phyloP scores from a whole-genome alignment of 2,329 filamentous ascomycete species.

The Didymella lethalis region DNA sequence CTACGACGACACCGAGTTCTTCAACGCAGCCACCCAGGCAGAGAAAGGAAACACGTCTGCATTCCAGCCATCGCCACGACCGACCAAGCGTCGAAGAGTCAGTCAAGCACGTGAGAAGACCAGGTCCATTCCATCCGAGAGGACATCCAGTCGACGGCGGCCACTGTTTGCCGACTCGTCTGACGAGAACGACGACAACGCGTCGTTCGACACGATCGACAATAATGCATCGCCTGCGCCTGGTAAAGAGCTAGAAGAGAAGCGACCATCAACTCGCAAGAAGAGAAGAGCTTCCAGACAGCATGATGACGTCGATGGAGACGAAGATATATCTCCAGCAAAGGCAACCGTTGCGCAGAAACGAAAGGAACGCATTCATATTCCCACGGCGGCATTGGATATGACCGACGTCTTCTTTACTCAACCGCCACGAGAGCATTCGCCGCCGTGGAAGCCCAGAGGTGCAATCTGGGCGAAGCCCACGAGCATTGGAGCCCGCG shows the following conservation, averaged over 20 bases:
- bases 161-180: slow-evolving; percentile 36
- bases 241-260: slow-evolving; percentile 16
- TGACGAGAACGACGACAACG: slow-evolving; percentile 34
- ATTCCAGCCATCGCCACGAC: slow-evolving; percentile 47
- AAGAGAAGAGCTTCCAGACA: slow-evolving; percentile 23
- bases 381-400: slow-evolving; percentile 51
- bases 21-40: slow-evolving; percentile 65
- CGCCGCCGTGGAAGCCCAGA: slow-evolving; percentile 55
- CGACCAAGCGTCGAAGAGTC: slow-evolving; percentile 49
- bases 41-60: slow-evolving; percentile 43
- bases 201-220: slow-evolving; percentile 18
- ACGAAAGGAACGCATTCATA: slow-evolving; percentile 55
- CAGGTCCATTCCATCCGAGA: slow-evolving; percentile 33
- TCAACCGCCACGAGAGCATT: slow-evolving; percentile 54
- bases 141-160: slow-evolving; percentile 26
- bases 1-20: slow-evolving; percentile 71
- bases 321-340: slow-evolving; percentile 28
- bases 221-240: slow-evolving; percentile 21
- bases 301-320: slow-evolving; percentile 21
- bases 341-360: slow-evolving; percentile 42
- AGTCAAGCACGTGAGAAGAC: slow-evolving; percentile 36
- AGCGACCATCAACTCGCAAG: slow-evolving; percentile 24
- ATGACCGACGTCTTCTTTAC: slow-evolving; percentile 54
- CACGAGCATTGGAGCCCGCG: slow-evolving; percentile 39
- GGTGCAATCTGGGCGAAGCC: slow-evolving; percentile 59